Base-by-base conservation (phyloP, 2,329 filamentous ascomycete species). In the Diaporthe ilicicola region DNA sequence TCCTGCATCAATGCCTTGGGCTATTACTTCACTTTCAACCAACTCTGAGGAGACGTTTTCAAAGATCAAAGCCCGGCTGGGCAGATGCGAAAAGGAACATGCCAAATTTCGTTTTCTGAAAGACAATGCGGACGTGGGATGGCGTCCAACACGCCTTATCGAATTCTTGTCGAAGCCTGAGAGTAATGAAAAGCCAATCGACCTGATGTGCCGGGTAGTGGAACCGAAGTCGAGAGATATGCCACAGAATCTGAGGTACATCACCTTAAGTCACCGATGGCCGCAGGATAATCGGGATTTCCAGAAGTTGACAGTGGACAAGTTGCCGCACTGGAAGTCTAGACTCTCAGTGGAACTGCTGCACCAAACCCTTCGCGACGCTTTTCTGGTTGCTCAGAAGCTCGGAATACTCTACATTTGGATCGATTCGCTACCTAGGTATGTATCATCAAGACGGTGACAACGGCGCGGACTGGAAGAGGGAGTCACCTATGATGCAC, bases 401-500 rank as follows among this genome's bases (percentile, higher is more conserved):
- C 3, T 65, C 2, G 42, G 42, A 32, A 51, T 65, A 22, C 13
- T 9, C 24, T 51, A 65, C 22, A 13, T 65, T 3, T 65, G 61
- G 61, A 65, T 65, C 8, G 61, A 65, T 34, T 65, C 61, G 3
- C 61, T 65, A n/a, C n/a, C n/a, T n/a, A n/a, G n/a, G n/a, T n/a
- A 13, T 65, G 61, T 44, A 65, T 65, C 12, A 50, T 65, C 37
- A 62, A 39, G 44, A 19, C 6, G 61, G 42, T 9, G 27, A 50
- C 8, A 3, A 22, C 4, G 5, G 15, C 10, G 44, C 19, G 17
- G 61, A 65, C 29, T 65, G 61, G 61, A 13, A 17, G 2, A 34
- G 3, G n/a, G 44, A 65, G 19, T 19, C 61, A 2, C 39, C 42
- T 6, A 51, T 46, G 42, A 51, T 46, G 42, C 50, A 51, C 44